Base-by-base conservation (phyloP, 306 rosid species). In the Senna tora region DNA sequence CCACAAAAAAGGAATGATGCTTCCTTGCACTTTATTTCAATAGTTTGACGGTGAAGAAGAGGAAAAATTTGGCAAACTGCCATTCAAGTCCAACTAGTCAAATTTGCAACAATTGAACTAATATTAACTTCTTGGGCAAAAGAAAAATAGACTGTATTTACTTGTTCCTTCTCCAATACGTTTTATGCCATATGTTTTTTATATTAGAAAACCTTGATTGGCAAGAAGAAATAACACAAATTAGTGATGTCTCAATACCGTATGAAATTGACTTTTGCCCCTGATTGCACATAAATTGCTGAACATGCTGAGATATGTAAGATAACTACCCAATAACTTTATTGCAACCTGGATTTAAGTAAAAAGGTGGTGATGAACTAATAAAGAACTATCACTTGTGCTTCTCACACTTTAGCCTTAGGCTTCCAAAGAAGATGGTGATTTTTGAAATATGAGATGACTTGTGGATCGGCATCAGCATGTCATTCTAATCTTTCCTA, bases 391-490 rank as follows among this genome's bases (percentile, higher is more conserved):
- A 34, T 19, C 4, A 8, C 14, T 32, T 51, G 7, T 34, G 11
- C 49, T 34, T 51, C n/a, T 50, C 33, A 67, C 6, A 9, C 72
- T 10, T 47, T 47, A n/a, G 72, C 46, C 10, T 32, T 34, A 50
- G 46, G 12, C 55, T 67, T 67, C 59, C 17, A 42, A 33, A 66
- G 41, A 66, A 30, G 58, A 30, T 47, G n/a, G 30, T 2, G 5
- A 7, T 13, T 13, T 30, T 55, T 33, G 12, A 55, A 13, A 28
- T 6, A 55, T 25, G 61, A 30, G 17, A 36, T 36, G 60, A 12
- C 75, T 25, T 57, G 19, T 67, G 33, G 19, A 47, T 22, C 53
- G 39, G 42, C 52, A 14, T 76, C 53, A 50, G 42, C 52, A 14
- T 76, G 46, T 25, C 55, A 7, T 59, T 49, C 17, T 47, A 32